Base-by-base conservation (phyloP, 2,329 filamentous ascomycete species). In the Alternaria triticina region DNA sequence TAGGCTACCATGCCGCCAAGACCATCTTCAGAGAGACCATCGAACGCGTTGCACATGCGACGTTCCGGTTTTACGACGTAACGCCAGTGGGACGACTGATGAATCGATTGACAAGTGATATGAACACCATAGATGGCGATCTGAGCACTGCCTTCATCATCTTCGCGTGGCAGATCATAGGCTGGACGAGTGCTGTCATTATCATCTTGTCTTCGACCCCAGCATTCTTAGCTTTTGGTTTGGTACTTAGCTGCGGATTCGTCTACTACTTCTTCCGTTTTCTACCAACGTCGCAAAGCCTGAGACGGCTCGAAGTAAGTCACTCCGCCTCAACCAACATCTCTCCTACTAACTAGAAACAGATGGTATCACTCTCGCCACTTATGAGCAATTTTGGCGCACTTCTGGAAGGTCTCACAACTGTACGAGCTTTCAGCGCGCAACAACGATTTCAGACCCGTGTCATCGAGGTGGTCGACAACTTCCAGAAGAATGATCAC, bases 401-500 rank as follows among this genome's bases (percentile, higher is more conserved):
- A 23, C 86, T 97, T 45, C 85, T 96, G 3, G 91, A 96, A 64
- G 94, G 94, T 0, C 82, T 97, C 9, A 93, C 92, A 0, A 97
- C 94, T 0, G 93, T 97, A 86, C 94, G 74, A 52, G 93, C 94
- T 0, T 95, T 96, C 76, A 88, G 87, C 52, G 93, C 91, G 1
- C 90, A 97, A 70, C 82, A 86, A 5, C 89, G 91, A 56, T 97
- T 97, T 74, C 93, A 96, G 74, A 87, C 89, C 65, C 87, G 90
- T 54, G 92, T 96, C 56, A 90, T 97, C 33, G 83, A 86, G 3
- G 93, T 94, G 0, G 93, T 94, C 0, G 94, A 97, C 74, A 89
- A 89, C 17, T 97, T 97, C 75, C 94, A 97, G 77, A 93, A 93
- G 76, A 96, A 97, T 86, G 94, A 97, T 73, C 94, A 97, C 77